A percentile compares a stretch with the other conserved stretches of the same genome.
These are phyloP conservation scores for Aspergillus thermomutatus DNA, from an alignment of 2,329 filamentous ascomycete species.

Conservation along the genomic window DNA sequence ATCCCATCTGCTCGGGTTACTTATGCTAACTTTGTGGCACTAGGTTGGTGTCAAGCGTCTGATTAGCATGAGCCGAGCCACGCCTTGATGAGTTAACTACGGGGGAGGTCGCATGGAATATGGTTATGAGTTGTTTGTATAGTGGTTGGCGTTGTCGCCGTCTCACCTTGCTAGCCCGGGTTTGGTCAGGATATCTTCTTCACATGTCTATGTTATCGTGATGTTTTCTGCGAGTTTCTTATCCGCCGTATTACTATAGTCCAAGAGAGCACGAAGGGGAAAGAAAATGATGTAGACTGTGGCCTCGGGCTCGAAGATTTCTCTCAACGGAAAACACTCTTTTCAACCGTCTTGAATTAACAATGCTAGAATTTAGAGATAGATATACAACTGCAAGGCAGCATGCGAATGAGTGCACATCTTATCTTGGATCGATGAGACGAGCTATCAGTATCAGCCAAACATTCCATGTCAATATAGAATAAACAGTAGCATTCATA, in stretches of 20 bases:
- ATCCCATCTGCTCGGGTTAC: background rate
- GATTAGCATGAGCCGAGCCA: slow-evolving; percentile 75
- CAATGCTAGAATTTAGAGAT: background rate
- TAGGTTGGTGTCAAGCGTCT: slow-evolving; percentile 73
- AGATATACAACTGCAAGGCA: background rate
- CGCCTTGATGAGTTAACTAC: slow-evolving; percentile 49
- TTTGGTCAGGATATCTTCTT: slow-evolving; percentile 5
- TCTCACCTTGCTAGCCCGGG: background rate
- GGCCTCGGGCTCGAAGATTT: background rate
- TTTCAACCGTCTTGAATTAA: background rate
- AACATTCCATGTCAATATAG: background rate
- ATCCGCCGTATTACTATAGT: background rate
- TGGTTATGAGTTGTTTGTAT: slow-evolving; percentile 12
- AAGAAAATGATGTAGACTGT: background rate
- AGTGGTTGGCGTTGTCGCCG: background rate
- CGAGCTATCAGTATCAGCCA: no score
- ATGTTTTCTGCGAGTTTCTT: slow-evolving; percentile 7
- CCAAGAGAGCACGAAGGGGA: background rate
- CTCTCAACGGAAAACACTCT: background rate
- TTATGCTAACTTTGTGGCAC: background rate
- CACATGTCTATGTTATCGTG: slow-evolving; percentile 16
- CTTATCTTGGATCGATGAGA: background rate
- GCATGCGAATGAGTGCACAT: background rate
- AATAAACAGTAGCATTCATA: background rate
- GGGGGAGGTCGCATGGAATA: background rate